Evolutionary conservation across 2,329 filamentous ascomycete genomes (phyloP), one percentile per base, ranked within the genome.

Genomic region (Colletotrichum magnum): DNA sequence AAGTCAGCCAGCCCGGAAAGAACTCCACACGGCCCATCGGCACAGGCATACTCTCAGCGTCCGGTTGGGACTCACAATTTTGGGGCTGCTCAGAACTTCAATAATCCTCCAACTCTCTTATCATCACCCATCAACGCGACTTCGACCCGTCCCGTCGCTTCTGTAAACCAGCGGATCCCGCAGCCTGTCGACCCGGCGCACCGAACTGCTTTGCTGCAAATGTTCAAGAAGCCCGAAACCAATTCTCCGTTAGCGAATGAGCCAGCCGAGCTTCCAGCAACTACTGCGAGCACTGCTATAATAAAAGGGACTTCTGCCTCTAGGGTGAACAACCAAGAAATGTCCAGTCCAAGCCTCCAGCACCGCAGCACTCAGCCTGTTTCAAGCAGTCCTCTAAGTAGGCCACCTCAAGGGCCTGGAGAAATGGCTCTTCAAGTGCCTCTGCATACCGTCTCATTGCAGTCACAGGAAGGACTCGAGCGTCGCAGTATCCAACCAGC

Each of bases 161-260:
- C 32, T 36, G 32, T 36, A 36, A 72, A 57, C 61, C 69, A 48
- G 41, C 66, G 13, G 70, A 74, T 18, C 68, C 73, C 36, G 76
- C 80, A 32, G 80, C 82, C 54, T 75, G 77, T 59, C 24, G 63
- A 67, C 45, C 56, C 67, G 6, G 51, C 63, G 43, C 86, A 89
- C 71, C 84, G 85, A 24, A 84, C 81, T 18, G 80, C 84, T 7
- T 77, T 89, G 21, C 78, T 89, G 15, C 84, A 81, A 24, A 87
- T 89, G 80, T 88, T 90, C 77, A 88, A 87, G 69, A 83, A 83
- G 71, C 72, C 77, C 12, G 76, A 76, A 32, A 67, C 77, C 3
- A 36, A 68, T 58, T 62, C 26, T 26, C 45, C 65, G 28, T 52
- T 28, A 26, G 53, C 21, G 4, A 61, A 57, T 16, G 59, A 69